phyloP scores from a whole-genome alignment of 495 filamentous ascomycete genomes.

The Penicillium canariense region DNA sequence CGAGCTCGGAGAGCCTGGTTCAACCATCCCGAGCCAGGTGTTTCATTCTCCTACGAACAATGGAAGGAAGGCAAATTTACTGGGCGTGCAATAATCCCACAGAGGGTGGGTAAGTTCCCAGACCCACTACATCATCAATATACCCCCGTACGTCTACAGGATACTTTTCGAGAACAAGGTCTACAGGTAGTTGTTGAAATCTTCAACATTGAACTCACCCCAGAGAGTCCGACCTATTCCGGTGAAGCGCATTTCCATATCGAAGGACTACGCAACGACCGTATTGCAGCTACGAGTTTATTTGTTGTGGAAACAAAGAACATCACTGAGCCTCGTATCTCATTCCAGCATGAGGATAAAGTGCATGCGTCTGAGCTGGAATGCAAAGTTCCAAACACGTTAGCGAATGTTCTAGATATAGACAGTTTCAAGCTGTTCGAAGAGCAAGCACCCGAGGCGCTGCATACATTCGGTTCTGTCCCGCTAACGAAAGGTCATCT shows the following conservation, averaged over 20 bases:
- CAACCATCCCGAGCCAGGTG: background rate
- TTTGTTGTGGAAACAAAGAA: background rate
- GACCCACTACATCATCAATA: background rate
- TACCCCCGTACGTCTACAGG: background rate
- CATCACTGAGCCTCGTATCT: background rate
- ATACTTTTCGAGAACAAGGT: background rate
- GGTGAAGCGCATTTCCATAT: background rate
- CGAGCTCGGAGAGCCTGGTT: background rate
- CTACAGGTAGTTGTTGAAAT: background rate
- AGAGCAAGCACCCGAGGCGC: background rate
- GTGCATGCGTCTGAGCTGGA: background rate
- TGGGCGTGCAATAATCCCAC: background rate
- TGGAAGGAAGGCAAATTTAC: background rate
- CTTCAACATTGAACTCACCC: background rate
- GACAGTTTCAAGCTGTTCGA: background rate
- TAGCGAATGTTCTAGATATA: background rate
- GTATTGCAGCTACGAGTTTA: background rate
- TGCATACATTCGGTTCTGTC: background rate
- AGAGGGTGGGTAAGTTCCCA: background rate
- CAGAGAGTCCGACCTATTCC: background rate
- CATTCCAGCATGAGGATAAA: background rate
- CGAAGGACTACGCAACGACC: conserved; percentile 2
- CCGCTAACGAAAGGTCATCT: background rate
- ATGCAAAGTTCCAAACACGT: background rate
- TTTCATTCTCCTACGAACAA: background rate